Percentiles rank a stretch among this genome's conserved stretches.
These are phyloP conservation scores for Sporisorium exsertum DNA, from an alignment of 1,284 basidiomycete genomes.

Conservation along the genomic window DNA sequence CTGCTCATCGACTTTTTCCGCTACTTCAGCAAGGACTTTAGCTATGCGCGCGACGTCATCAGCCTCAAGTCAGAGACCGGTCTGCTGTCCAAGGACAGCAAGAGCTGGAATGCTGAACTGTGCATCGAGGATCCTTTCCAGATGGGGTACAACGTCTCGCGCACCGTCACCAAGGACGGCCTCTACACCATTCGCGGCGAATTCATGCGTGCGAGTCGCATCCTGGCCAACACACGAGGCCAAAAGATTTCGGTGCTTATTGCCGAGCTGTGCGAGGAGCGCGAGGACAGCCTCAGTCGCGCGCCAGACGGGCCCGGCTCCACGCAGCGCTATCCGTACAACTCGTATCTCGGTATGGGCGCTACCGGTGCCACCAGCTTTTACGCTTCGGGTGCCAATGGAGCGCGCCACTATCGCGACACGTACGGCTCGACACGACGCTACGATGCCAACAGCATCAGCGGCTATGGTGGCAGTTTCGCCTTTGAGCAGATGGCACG, in stretches of 20 bases:
- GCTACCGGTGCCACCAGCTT: conserved; percentile 22
- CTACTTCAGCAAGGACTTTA: conserved; percentile 93
- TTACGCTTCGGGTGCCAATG: conserved; percentile 21
- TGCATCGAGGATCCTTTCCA: conserved; percentile 90
- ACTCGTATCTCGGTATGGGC: conserved; percentile 25
- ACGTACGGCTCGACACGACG: conserved; percentile 41
- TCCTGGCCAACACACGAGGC: conserved; percentile 59
- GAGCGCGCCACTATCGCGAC: conserved; percentile 39
- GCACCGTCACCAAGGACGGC: conserved; percentile 96
- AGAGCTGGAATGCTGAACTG: conserved; percentile 89
- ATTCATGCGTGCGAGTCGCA: conserved; percentile 92
- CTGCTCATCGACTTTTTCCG: conserved; percentile 98
- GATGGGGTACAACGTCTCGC: conserved; percentile 90
- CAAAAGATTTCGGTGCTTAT: conserved; percentile 59
- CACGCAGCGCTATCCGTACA: conserved; percentile 35
- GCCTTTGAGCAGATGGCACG: conserved; percentile 67
- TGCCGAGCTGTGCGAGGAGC: conserved; percentile 66
- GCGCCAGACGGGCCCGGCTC: conserved; percentile 59
- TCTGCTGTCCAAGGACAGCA: conserved; percentile 86
- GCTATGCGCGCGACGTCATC: conserved; percentile 89
- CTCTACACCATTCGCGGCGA: conserved; percentile 97
- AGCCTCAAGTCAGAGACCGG: conserved; percentile 84
- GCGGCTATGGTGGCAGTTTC: conserved; percentile 61
- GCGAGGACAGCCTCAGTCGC: conserved; percentile 64
- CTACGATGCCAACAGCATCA: conserved; percentile 41